Base-by-base conservation (phyloP, 2,329 filamentous ascomycete genomes). In the Claviceps purpurea region DNA sequence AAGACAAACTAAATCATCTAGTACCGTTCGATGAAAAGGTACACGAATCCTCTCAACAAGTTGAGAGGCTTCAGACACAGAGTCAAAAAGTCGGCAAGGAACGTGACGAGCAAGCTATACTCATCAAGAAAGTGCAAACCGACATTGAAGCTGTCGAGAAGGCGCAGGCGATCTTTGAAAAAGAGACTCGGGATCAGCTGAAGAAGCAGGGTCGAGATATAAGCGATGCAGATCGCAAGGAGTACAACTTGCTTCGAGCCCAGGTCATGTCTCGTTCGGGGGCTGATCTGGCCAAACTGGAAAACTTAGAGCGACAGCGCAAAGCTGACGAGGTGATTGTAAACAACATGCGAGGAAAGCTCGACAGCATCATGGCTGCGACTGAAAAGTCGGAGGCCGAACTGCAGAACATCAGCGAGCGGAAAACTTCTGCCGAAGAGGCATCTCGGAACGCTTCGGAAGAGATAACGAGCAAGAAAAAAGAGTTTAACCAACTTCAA, bases 11-110 rank as follows among this genome's bases (percentile, higher is more conserved):
- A 60, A 94, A 89, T 63, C 82, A 81, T 39, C 77, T 98, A 4
- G 82, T 97, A 7, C 93, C 93, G 0, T 82, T 97, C 54, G 84
- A 95, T 50, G 89, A 96, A 66, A 97, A 97, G 70, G 85, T 98
- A 41, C 78, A 82, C 49, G 84, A 95, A 56, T 87, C 85, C 6
- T 81, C 75, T 14, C 78, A 79, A 56, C 85, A 90, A 56, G 75
- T 89, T 40, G 79, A 83, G 49, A 80, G 76, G 55, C 79, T 87
- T 53, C 77, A 82, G 54, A 77, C 76, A 41, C 81, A 86, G 53
- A 82, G 89, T 47, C 76, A 79, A 3, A 79, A 82, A 24, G 81
- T 95, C 39, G 74, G 74, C 48, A 89, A 87, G 64, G 88, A 96
- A 62, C 81, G 84, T 18, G 84, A 90, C 46, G 74, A 79, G 18